Base-by-base conservation (phyloP, 768 basidiomycete genomes). In the Suillus subluteus region DNA sequence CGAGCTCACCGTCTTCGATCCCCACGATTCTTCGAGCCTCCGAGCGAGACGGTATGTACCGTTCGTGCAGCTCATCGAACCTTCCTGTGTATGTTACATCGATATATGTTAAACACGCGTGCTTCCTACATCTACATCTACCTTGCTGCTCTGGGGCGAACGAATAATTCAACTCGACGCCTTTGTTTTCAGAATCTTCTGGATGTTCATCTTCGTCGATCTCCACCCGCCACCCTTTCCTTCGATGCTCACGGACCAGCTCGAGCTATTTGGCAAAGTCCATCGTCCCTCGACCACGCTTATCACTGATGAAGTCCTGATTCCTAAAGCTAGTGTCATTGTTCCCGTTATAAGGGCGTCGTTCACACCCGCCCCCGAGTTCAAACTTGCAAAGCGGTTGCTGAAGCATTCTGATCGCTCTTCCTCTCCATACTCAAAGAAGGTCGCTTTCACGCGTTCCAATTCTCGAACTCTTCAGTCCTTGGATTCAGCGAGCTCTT, bases 181-280 rank as follows among this genome's bases (percentile, higher is more conserved):
- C 38, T 13, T 38, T 2, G 12, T 38, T 38, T 38, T 35, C 35
- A 35, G 35, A 35, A 38, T 38, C 9, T 38, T 13, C 38, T 13
- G 38, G 38, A 38, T 38, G 38, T 38, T 38, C 38, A 38, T 38
- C 38, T 38, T 38, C 2, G 12, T 38, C 2, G 38, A 38, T 38
- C 38, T 38, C 38, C 35, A 32, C 41, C 40, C 43, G 7, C 43
- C 7, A 0, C 43, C 43, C 18, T 18, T 43, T 18, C 43, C 43
- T 4, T 16, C 43, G 18, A 43, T 43, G 43, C 58, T 62, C n/a
- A 64, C 30, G 2, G 56, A 67, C 41, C 65, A 66, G 13, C 30
- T 56, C 0, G 62, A 66, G 18, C 12, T 64, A 0, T 59, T 32
- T 8, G 43, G 59, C 12, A 44, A 64, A 6, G 5, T 5, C 0